Percentiles rank a stretch among this genome's conserved stretches.
Conservation (phyloP, 2,329 filamentous ascomycete genomes). For the Juglanconis oblonga region DNA sequence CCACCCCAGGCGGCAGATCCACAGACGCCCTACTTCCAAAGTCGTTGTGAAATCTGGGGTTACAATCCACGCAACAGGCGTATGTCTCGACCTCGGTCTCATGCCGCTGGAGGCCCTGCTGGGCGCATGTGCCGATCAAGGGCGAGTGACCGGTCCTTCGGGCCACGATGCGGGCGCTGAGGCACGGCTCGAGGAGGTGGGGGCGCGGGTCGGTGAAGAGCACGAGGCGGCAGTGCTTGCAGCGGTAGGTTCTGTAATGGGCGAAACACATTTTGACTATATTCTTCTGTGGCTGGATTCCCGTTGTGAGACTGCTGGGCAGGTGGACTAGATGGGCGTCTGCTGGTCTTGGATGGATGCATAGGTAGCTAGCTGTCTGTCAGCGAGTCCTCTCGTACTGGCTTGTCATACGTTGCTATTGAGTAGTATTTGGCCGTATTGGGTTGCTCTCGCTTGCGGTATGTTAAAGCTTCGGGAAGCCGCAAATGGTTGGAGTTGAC, state of each 20-base stretch:
- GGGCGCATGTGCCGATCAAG: background rate
- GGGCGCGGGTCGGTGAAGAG: background rate
- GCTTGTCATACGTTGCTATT: too few species aligned
- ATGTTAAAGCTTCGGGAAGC: background rate
- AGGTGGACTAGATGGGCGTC: too few species aligned
- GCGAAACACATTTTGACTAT: conserved; percentile 3
- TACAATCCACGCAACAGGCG: conserved; percentile 7
- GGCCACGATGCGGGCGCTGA: background rate
- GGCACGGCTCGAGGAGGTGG: background rate
- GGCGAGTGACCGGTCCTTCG: too few species aligned
- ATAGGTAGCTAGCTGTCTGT: too few species aligned
- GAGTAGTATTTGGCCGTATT: too few species aligned
- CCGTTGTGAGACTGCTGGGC: too few species aligned
- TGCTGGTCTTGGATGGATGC: too few species aligned
- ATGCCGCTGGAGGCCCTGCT: background rate
- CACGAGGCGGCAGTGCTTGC: background rate
- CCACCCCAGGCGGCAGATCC: background rate
- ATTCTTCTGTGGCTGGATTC: too few species aligned
- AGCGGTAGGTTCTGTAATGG: conserved; percentile 1
- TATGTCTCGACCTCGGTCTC: background rate
- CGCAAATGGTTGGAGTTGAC: background rate
- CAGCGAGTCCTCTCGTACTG: too few species aligned
- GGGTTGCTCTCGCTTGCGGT: too few species aligned
- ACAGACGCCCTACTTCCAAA: background rate
- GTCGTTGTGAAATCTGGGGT: background rate